Percentiles rank a stretch among this genome's conserved stretches.
Conservation (phyloP, 78 protist genomes). For the Salpingoeca rosetta region DNA sequence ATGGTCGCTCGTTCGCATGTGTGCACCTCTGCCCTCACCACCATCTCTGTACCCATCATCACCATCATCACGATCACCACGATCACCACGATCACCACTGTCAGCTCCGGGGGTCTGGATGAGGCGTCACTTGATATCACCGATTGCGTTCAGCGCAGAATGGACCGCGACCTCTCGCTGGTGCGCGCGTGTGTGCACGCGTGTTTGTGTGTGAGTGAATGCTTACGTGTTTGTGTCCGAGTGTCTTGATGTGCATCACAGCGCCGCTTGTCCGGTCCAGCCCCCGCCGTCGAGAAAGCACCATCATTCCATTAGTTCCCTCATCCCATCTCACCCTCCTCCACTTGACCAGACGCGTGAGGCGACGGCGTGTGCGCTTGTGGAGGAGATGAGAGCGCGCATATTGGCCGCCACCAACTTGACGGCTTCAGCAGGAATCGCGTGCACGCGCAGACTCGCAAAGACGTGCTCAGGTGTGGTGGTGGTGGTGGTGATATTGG, state of each 20-base stretch:
- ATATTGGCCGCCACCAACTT: constrained; percentile 19
- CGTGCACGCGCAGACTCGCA: constrained; percentile 27
- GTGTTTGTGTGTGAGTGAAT: no score
- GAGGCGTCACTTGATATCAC: constrained; percentile 52
- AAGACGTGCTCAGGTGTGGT: constrained; percentile 53
- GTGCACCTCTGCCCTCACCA: neutral
- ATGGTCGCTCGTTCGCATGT: no score
- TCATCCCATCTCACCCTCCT: neutral
- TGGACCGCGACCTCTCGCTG: neutral
- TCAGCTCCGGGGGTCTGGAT: constrained; percentile 19
- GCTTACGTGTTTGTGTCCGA: no score
- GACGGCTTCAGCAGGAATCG: constrained; percentile 41
- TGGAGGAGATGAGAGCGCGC: constrained; percentile 19
- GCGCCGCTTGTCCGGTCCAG: neutral
- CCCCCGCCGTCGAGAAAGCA: neutral
- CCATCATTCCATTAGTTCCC: neutral
- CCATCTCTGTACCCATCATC: no score
- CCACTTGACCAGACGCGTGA: neutral
- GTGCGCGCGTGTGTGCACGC: no score
- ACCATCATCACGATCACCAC: no score
- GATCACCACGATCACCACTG: no score
- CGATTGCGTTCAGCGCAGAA: neutral
- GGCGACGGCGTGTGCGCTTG: constrained; percentile 6
- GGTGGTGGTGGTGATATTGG: no score
- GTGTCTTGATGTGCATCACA: no score